These are phyloP conservation scores for Taxillus chinensis DNA, from an alignment of 164 flowering plant species.

Conservation along the genomic window DNA sequence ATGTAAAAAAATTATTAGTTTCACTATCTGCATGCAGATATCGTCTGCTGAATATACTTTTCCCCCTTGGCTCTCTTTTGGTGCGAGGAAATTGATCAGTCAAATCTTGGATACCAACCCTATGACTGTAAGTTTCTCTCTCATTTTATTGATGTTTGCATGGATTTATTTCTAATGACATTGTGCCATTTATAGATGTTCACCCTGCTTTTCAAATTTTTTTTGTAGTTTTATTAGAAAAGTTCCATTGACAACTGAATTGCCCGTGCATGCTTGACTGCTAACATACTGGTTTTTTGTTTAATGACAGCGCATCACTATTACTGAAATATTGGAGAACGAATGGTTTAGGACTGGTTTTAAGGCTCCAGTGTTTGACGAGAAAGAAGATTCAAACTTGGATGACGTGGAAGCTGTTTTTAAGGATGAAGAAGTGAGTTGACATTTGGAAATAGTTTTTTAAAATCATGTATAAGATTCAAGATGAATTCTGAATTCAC, in stretches of 20 bases:
- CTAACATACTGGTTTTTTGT: slow-evolving; percentile 5
- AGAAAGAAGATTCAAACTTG: slow-evolving; percentile 58
- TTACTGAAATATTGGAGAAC: slow-evolving; percentile 76
- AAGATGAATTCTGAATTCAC: no score
- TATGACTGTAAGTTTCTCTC: slow-evolving; percentile 48
- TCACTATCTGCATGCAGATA: slow-evolving; percentile 41
- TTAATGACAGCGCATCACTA: slow-evolving; percentile 70
- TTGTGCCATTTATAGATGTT: no score
- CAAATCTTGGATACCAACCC: slow-evolving; percentile 88
- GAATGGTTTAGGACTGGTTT: slow-evolving; percentile 86
- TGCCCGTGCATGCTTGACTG: no score
- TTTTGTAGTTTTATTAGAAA: background rate
- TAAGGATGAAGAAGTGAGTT: slow-evolving; percentile 72
- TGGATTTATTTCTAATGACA: background rate
- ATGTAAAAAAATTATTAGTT: slow-evolving; percentile 6
- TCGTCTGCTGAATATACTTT: slow-evolving; percentile 85
- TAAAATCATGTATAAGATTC: background rate
- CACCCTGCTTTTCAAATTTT: background rate
- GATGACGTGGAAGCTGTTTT: slow-evolving; percentile 97
- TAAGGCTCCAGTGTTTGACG: slow-evolving; percentile 70
- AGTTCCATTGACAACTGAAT: no score
- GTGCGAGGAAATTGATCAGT: slow-evolving; percentile 63
- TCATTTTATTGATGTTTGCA: background rate
- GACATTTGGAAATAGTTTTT: background rate
- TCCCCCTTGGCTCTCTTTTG: slow-evolving; percentile 91